Evolutionary conservation across 192 early-diverging fungal genomes (phyloP), one percentile per base, ranked within the genome.

Genomic region (Polychytrium aggregatum): DNA sequence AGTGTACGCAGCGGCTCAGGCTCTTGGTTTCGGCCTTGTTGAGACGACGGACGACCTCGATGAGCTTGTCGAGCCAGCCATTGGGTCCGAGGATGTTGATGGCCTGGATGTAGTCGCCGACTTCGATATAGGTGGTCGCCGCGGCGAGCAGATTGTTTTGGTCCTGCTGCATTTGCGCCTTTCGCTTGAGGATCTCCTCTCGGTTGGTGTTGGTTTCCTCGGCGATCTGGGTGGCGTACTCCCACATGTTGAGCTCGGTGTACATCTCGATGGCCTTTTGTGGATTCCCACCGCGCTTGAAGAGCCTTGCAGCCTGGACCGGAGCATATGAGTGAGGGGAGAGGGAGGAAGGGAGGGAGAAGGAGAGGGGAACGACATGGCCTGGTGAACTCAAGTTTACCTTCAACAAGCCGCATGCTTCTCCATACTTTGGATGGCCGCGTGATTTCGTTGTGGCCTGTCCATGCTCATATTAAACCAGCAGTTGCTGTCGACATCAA

Each of bases 261-360:
- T 62, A 79, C 68, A 79, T 76, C 47, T 78, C 68, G 40, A 78
- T 78, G 2, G 76, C 76, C 27, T 67, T 65, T 39, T 70, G 56
- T 16, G 45, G 50, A 37, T 76, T 49, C 21, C 72, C 70, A 9
- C 62, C 58, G 26, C 54, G 35, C 44, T 64, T 69, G 34, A 63
- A 76, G 21, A 65, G 45, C 20, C 55, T 46, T 5, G 72, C 72
- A 8, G 76, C 76, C 76, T 78, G 42, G 34, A 2, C 6, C 22
- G n/a, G n/a, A n/a, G n/a, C n/a, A n/a, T n/a, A n/a, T n/a, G n/a
- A n/a, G n/a, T n/a, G n/a, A n/a, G n/a, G n/a, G n/a, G n/a, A n/a
- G n/a, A n/a, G n/a, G n/a, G n/a, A n/a, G n/a, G n/a, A n/a, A n/a
- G n/a, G n/a, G n/a, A n/a, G n/a, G n/a, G n/a, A n/a, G n/a, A n/a